Base-by-base conservation (phyloP, 495 filamentous ascomycete genomes). In the Xylaria nigripes region DNA sequence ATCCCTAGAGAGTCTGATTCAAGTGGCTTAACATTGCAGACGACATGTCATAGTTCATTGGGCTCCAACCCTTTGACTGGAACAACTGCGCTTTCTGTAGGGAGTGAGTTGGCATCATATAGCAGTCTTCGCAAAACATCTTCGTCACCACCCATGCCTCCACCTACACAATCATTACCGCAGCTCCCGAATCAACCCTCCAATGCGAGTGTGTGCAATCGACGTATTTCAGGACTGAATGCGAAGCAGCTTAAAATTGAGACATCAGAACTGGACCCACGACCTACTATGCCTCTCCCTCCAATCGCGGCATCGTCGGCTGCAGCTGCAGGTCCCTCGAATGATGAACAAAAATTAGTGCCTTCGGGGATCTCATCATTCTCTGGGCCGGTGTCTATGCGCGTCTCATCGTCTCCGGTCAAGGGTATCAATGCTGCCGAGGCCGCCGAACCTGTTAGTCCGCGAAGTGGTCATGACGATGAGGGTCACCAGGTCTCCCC, bases 1-100 rank as follows among this genome's bases (percentile, higher is more conserved):
- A 73, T 96, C 23, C 92, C 92, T 32, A 81, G 92, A 52, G 88
- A 95, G 63, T 94, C 91, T 1, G 87, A 86, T 61, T 95, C 89
- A 0, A 96, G 89, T 70, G 84, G 84, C 15, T 81, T 88, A 58
- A 92, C 89, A 13, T 83, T 83, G 44, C 82, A 85, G 45, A 93
- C 89, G 6, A n/a, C n/a, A n/a, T 95, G 89, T 88, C 85, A 89
- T 61, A 95, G 86, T 70, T 94, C 91, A 16, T 78, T 81, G 61
- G 83, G 80, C 22, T 94, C 89, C 6, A 87, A 89, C 48, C 81
- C 86, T 19, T 87, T 85, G 9, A 88, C 86, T 1, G 79, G 81
- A 22, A 84, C 82, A 9, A 87, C 81, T 32, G 77, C 80, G 15
- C 65, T 96, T 46, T 87, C 89, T 2, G 86, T 88, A 1, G 85